A percentile compares a stretch with the other conserved stretches of the same genome.
Evolutionary conservation across 371 early-diverging fungal species (phyloP).

Genomic region (Encephalitozoon romaleae): DNA sequence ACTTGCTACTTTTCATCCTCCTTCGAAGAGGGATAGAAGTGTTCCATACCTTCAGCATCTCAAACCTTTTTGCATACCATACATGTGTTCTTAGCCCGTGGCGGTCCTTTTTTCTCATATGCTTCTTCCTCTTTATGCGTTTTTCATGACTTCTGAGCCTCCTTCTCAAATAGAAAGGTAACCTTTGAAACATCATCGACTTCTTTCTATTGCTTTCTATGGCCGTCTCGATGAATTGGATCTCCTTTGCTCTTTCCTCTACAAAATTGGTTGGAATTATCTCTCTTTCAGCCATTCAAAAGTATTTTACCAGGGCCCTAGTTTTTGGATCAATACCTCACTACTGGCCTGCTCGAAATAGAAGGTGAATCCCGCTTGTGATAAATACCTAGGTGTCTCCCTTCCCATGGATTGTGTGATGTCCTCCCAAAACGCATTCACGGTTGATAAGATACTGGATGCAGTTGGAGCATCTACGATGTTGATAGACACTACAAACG

Average conservation of each 20-base stretch:
- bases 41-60: constrained; percentile 40
- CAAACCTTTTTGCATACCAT: constrained; percentile 57
- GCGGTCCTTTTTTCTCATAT: constrained; percentile 17
- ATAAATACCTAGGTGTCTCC: not conserved
- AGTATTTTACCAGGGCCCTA: not conserved
- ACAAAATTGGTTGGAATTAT: constrained; percentile 46
- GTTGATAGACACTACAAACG: not conserved
- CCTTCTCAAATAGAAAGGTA: constrained; percentile 53
- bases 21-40: constrained; percentile 32
- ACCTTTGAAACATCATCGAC: constrained; percentile 47
- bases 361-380: not conserved
- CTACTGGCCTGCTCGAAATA: not conserved
- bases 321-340: not conserved
- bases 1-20: constrained; percentile 42
- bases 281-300: constrained; percentile 6
- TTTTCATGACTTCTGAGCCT: constrained; percentile 38
- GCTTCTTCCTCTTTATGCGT: not conserved
- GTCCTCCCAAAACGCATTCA: constrained; percentile 4
- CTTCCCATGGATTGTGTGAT: constrained; percentile 30
- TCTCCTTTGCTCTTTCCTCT: constrained; percentile 47
- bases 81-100: constrained; percentile 44
- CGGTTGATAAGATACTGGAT: not conserved
- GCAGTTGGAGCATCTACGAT: not conserved
- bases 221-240: constrained; percentile 42
- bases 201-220: constrained; percentile 37